Conservation (phyloP, 257 asterid genomes). For the Dorcoceras hygrometricum region DNA sequence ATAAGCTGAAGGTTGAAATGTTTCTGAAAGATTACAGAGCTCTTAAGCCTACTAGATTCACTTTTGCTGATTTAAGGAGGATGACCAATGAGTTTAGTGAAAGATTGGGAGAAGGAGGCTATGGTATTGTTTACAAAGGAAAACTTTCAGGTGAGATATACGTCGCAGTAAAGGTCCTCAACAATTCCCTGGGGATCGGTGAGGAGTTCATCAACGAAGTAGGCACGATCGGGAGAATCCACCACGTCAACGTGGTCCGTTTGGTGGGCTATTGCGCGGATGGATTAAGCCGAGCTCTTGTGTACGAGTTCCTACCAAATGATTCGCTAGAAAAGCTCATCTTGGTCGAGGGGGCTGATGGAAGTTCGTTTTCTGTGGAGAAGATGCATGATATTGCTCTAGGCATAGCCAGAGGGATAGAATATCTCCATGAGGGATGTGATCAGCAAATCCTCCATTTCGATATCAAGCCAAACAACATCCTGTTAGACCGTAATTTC, state of each 20-base stretch:
- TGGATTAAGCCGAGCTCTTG: constrained; percentile 35
- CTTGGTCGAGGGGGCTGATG: constrained; percentile 10
- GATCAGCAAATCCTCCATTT: constrained; percentile 27
- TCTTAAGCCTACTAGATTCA: constrained; percentile 25
- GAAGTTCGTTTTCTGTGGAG: not conserved
- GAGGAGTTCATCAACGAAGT: constrained; percentile 50
- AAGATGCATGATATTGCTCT: constrained; percentile 21
- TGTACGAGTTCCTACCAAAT: constrained; percentile 38
- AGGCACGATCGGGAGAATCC: constrained; percentile 38
- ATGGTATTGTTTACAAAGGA: constrained; percentile 39
- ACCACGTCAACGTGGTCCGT: constrained; percentile 40
- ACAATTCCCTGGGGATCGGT: constrained; percentile 34
- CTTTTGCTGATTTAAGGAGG: constrained; percentile 27
- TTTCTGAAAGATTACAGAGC: constrained; percentile 17
- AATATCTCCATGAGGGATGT: constrained; percentile 26
- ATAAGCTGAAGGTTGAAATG: constrained; percentile 8
- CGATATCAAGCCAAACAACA: constrained; percentile 29
- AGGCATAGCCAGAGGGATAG: constrained; percentile 27
- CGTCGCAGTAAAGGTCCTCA: constrained; percentile 40
- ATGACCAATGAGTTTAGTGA: constrained; percentile 29
- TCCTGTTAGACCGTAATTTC: constrained; percentile 23
- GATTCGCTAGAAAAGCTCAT: constrained; percentile 38
- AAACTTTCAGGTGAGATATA: constrained; percentile 33
- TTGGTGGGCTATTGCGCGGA: constrained; percentile 44
- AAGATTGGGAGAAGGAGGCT: constrained; percentile 45